Percentiles rank a stretch among this genome's conserved stretches.
Conservation (phyloP, 768 basidiomycete genomes). For the Termitomyces bulborhizus region DNA sequence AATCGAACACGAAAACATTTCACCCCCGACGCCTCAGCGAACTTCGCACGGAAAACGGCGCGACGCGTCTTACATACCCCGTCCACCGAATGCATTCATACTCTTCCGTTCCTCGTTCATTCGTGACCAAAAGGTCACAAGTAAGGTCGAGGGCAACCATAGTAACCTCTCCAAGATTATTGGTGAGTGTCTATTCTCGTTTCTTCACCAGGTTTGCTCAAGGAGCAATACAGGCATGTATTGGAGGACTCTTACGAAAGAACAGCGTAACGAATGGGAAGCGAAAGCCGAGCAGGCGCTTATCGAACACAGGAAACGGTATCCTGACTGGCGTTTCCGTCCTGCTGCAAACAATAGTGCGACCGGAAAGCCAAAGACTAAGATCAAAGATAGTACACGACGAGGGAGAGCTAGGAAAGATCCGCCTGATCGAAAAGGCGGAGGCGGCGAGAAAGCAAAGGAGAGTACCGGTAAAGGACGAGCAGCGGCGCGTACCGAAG, state of each 20-base stretch:
- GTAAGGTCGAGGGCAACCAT: conserved; percentile 75
- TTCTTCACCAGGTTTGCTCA: neutral
- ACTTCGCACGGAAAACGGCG: conserved; percentile 55
- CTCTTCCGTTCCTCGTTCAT: conserved; percentile 80
- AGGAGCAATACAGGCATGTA: conserved; percentile 47
- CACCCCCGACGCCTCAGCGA: conserved; percentile 24
- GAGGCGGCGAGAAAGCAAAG: conserved; percentile 14
- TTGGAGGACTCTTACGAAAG: conserved; percentile 65
- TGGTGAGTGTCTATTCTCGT: conserved; percentile 32
- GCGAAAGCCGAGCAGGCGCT: conserved; percentile 63
- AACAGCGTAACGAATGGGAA: conserved; percentile 73
- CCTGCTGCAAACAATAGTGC: conserved; percentile 41
- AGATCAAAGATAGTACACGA: conserved; percentile 18
- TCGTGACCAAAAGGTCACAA: conserved; percentile 64
- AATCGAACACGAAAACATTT: neutral
- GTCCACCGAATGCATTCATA: conserved; percentile 83
- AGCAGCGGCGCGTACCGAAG: conserved; percentile 17
- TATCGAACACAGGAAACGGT: conserved; percentile 65
- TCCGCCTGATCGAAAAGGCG: conserved; percentile 21
- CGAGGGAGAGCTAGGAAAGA: conserved; percentile 13
- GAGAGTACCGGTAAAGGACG: conserved; percentile 18
- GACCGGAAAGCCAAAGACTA: conserved; percentile 26
- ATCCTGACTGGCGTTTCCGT: conserved; percentile 81
- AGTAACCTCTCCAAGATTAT: conserved; percentile 79
- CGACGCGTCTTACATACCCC: conserved; percentile 71